phyloP scores from a whole-genome alignment of 495 filamentous ascomycete species.

The Haplographium delicatum region DNA sequence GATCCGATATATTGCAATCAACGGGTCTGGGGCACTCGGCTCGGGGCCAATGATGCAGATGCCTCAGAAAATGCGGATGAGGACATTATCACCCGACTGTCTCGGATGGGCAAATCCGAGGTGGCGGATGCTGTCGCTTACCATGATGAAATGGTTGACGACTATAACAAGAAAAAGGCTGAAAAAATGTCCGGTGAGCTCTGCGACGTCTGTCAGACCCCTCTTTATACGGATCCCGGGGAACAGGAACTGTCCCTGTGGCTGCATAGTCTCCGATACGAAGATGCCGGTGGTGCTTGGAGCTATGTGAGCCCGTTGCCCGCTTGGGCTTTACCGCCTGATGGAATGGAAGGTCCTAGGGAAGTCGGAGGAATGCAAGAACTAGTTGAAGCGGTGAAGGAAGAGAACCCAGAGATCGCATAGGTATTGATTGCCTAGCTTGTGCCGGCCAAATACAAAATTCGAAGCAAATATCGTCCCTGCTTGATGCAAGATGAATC shows the following conservation, averaged over 20 bases:
- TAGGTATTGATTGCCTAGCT: slow-evolving; percentile 1
- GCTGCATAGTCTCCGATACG: slow-evolving; percentile 85
- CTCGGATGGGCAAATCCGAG: slow-evolving; percentile 90
- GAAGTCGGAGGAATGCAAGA: slow-evolving; percentile 50
- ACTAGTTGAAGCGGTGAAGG: slow-evolving; percentile 35
- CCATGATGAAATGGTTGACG: slow-evolving; percentile 84
- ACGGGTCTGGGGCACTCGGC: slow-evolving; percentile 75
- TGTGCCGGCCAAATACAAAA: no score
- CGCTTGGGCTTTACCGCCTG: slow-evolving; percentile 76
- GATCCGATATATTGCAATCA: slow-evolving; percentile 97
- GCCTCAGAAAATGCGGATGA: slow-evolving; percentile 67
- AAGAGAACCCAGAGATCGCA: slow-evolving; percentile 25
- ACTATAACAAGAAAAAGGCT: slow-evolving; percentile 78
- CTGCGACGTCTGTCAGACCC: slow-evolving; percentile 78
- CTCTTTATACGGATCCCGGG: slow-evolving; percentile 88
- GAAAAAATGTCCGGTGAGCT: slow-evolving; percentile 85
- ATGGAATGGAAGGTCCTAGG: slow-evolving; percentile 51
- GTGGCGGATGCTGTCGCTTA: slow-evolving; percentile 86
- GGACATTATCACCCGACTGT: slow-evolving; percentile 78
- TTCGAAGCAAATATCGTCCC: no score
- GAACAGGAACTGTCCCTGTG: slow-evolving; percentile 86
- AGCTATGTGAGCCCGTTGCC: slow-evolving; percentile 81
- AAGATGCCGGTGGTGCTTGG: slow-evolving; percentile 75
- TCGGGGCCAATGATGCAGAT: slow-evolving; percentile 66
- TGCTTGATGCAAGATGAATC: no score